Base-by-base conservation (phyloP, 2,329 filamentous ascomycete species). In the Fusarium sublunatum region DNA sequence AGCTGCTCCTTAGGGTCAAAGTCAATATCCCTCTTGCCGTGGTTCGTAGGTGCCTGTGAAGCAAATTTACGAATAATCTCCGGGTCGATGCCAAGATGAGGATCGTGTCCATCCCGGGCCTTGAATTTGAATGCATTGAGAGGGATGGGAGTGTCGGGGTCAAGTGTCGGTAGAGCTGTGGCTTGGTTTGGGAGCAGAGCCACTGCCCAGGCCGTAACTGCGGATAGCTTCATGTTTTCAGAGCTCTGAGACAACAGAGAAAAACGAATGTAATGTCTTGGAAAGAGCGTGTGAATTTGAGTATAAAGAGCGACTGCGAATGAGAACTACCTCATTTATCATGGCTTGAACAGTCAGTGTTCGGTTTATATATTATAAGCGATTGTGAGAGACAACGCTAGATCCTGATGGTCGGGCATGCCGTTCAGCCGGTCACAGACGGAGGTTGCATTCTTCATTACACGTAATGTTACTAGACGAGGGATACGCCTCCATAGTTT, bases 1-100 rank as follows among this genome's bases (percentile, higher is more conserved):
- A 65, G 61, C 12, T 65, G 61, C 47, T 58, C 22, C 44, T 65
- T 29, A 3, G 61, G 51, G 31, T 65, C 36, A 19, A 65, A 65
- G 19, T 62, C 59, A 4, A 53, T 32, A 5, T 28, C 61, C 12
- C 61, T 38, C 44, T 65, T 65, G 3, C 40, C 52, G 5, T 53
- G 25, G 31, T 36, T 35, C 2, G 61, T 6, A 25, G 61, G 61
- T 10, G 57, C 61, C 43, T 53, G 52, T 7, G 61, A 65, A 2
- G 47, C 61, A 10, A 28, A 65, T 29, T 65, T 65, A 34, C 61
- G 61, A 11, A 65, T 65, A 3, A 46, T 24, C 57, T 65, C 61
- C n/a, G 61, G 61, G 3, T 65, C 61, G n/a, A 65, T 43, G 2
- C 61, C 57, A 11, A 50, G 5, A 10, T 65, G 61, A 25, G 61